phyloP scores from a whole-genome alignment of 345 rosid species.

The Eutrema japonicum region DNA sequence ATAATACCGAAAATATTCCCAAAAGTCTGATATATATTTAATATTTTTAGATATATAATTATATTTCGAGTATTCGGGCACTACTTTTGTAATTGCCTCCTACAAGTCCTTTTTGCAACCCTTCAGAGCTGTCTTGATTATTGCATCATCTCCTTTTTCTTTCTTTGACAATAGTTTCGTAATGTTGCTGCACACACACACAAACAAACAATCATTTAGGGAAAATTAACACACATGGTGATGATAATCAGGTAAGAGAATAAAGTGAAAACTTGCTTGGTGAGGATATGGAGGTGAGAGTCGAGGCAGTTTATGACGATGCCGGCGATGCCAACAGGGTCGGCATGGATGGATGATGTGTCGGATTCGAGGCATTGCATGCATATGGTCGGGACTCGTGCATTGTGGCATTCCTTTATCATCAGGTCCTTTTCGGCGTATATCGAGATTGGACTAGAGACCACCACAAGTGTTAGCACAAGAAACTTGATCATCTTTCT shows the following conservation, averaged over 20 bases:
- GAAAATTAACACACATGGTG: no score
- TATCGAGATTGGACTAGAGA: background rate
- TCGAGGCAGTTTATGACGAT: slow-evolving; percentile 31
- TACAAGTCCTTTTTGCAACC: slow-evolving; percentile 6
- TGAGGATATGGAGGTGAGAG: slow-evolving; percentile 26
- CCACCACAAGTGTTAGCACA: background rate
- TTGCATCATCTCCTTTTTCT: background rate
- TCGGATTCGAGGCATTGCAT: slow-evolving; percentile 38
- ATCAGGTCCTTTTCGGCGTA: slow-evolving; percentile 16
- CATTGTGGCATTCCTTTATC: slow-evolving; percentile 30
- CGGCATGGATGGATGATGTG: slow-evolving; percentile 6
- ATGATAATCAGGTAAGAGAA: no score
- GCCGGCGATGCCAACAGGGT: slow-evolving; percentile 21
- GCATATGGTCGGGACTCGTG: slow-evolving; percentile 26
- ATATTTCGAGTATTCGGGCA: background rate
- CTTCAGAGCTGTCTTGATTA: background rate
- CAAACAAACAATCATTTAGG: background rate
- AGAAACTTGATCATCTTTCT: slow-evolving; percentile 19
- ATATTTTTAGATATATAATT: no score
- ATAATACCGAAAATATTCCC: no score
- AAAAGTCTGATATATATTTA: no score
- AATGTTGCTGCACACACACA: background rate
- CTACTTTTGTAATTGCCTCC: background rate
- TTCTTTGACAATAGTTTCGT: background rate
- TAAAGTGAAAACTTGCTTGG: slow-evolving; percentile 20